These are phyloP conservation scores for Fusarium cyanostomum DNA, from an alignment of 2,329 filamentous ascomycete species.

Conservation along the genomic window DNA sequence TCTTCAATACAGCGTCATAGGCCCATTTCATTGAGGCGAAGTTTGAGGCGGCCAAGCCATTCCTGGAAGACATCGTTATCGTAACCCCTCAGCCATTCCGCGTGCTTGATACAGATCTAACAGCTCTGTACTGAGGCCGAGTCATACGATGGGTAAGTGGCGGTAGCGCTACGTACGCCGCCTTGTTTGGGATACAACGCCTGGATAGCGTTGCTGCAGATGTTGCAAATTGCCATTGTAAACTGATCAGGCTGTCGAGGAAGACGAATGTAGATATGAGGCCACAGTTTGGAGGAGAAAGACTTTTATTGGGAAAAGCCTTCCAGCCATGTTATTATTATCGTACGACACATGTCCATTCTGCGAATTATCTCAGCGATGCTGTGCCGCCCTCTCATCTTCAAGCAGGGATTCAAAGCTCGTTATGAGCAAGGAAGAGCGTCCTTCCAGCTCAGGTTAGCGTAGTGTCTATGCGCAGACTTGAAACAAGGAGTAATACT, in stretches of 20 bases:
- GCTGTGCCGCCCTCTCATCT: too few relatives aligned
- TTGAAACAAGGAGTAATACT: too few relatives aligned
- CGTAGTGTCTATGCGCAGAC: too few relatives aligned
- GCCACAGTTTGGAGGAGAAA: accelerated
- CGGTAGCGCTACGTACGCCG: not conserved
- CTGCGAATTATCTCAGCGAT: too few relatives aligned
- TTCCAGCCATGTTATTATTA: not conserved
- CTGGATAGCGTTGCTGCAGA: not conserved
- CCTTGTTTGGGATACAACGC: not conserved
- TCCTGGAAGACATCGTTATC: not conserved
- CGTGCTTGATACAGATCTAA: not conserved
- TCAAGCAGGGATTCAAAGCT: too few relatives aligned
- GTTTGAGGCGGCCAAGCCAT: not conserved
- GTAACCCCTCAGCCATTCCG: not conserved
- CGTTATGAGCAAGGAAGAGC: too few relatives aligned
- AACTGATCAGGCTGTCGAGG: not conserved
- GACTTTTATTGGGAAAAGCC: not conserved
- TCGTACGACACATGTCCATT: too few relatives aligned
- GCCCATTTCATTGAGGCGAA: not conserved
- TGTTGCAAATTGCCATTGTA: not conserved
- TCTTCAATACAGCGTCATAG: not conserved
- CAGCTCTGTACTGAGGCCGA: not conserved
- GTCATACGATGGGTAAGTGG: not conserved
- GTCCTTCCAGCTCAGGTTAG: too few relatives aligned
- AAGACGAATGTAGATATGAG: not conserved